These are phyloP conservation scores for Vigna hirtella DNA, from an alignment of 306 rosid species.

Conservation along the genomic window DNA sequence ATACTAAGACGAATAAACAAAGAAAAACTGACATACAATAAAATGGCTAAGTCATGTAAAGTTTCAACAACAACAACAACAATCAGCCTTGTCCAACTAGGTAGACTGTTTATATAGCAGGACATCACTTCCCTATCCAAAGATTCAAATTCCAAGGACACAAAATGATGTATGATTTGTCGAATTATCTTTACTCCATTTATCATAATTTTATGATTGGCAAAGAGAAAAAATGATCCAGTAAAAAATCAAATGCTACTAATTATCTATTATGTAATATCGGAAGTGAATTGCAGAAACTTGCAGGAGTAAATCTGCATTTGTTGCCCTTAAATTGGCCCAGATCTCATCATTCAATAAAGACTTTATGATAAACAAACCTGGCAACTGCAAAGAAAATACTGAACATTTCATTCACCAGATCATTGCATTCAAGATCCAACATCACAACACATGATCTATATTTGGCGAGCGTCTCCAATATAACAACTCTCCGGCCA, in stretches of 20 bases:
- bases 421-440: conserved; percentile 96
- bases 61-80: conserved; percentile 28
- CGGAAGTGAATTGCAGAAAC: conserved; percentile 29
- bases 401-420: conserved; percentile 93
- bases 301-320: conserved; percentile 31
- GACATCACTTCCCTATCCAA: conserved; percentile 25
- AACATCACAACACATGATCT: conserved; percentile 99
- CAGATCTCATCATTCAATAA: not conserved
- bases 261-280: conserved; percentile 18
- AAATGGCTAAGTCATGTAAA: conserved; percentile 18
- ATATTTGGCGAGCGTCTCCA: conserved; percentile 98
- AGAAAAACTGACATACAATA: conserved; percentile 30
- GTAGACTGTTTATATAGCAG: conserved; percentile 17
- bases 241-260: not conserved
- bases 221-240: conserved; percentile 7
- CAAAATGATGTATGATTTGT: conserved; percentile 22
- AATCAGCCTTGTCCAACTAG: conserved; percentile 19
- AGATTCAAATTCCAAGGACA: conserved; percentile 37
- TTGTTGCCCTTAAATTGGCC: conserved; percentile 17
- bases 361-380: conserved; percentile 55
- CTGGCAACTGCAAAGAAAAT: conserved; percentile 90
- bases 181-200: conserved; percentile 7
- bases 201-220: conserved; percentile 8
- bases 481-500: conserved; percentile 90
- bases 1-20: conserved; percentile 14